A percentile compares a stretch with the other conserved stretches of the same genome.
Evolutionary conservation across 495 filamentous ascomycete genomes (phyloP).

Genomic region (Podospora conica): DNA sequence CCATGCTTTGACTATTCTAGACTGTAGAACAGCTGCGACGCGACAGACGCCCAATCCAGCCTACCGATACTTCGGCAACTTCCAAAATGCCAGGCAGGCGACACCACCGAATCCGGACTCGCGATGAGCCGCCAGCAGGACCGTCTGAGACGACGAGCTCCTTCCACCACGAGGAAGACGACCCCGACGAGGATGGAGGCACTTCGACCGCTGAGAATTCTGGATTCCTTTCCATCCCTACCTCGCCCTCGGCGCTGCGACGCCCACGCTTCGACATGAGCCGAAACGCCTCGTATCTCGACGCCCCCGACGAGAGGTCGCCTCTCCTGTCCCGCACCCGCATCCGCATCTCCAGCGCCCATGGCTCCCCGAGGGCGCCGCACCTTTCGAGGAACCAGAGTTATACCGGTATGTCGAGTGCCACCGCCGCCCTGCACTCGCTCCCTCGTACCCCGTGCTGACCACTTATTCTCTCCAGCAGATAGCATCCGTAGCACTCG

Average conservation of each 20-base stretch:
- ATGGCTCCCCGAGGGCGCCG: conserved; percentile 33
- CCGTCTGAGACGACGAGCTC: neutral
- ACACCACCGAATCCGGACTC: conserved; percentile 11
- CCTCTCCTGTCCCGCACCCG: conserved; percentile 40
- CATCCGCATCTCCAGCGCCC: conserved; percentile 37
- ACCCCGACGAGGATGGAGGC: neutral
- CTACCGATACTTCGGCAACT: neutral
- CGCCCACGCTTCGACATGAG: conserved; percentile 18
- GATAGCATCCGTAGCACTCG: conserved; percentile 47
- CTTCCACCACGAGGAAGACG: conserved; percentile 10
- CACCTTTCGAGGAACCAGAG: conserved; percentile 44
- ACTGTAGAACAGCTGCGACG: neutral
- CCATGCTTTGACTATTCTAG: neutral
- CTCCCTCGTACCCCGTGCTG: neutral
- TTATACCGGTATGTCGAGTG: conserved; percentile 33
- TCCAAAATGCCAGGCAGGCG: conserved; percentile 19
- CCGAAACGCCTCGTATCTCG: conserved; percentile 29
- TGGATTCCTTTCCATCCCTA: conserved; percentile 26
- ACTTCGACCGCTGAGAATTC: conserved; percentile 1
- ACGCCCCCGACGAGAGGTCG: conserved; percentile 41
- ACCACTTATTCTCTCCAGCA: conserved; percentile 7
- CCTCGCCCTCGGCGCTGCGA: conserved; percentile 24
- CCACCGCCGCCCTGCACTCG: neutral
- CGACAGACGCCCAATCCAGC: neutral
- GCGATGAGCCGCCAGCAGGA: neutral